Evolutionary conservation across 306 rosid species (phyloP).

Genomic region (Dicorynia guianensis): DNA sequence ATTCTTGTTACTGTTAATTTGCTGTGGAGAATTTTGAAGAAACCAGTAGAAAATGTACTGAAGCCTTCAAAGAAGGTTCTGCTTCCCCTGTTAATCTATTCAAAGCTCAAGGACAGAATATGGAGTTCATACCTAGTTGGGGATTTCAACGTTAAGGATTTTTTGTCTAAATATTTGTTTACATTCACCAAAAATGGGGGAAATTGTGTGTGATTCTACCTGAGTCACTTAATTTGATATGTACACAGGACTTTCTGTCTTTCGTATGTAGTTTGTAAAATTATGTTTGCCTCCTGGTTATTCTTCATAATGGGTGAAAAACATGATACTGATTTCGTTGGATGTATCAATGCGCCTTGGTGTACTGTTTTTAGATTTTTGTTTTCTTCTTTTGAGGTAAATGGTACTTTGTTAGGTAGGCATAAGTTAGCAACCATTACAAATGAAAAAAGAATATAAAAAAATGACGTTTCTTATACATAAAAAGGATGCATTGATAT

Average conservation of each 20-base stretch:
- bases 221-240: slow-evolving; percentile 39
- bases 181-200: slow-evolving; percentile 29
- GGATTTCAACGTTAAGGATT: slow-evolving; percentile 46
- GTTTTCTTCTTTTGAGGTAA: too few relatives aligned
- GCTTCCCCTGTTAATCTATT: slow-evolving; percentile 35
- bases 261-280: slow-evolving; percentile 45
- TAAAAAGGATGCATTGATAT: too few relatives aligned
- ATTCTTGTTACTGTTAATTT: slow-evolving; percentile 84
- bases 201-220: slow-evolving; percentile 24
- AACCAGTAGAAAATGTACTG: slow-evolving; percentile 35
- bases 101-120: slow-evolving; percentile 11
- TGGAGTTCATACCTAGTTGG: slow-evolving; percentile 39
- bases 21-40: slow-evolving; percentile 35
- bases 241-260: slow-evolving; percentile 41
- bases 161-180: slow-evolving; percentile 15
- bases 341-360: neutral
- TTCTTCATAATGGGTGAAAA: slow-evolving; percentile 38
- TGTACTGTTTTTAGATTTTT: too few relatives aligned
- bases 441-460: too few relatives aligned
- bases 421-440: too few relatives aligned
- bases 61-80: slow-evolving; percentile 52
- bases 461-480: too few relatives aligned
- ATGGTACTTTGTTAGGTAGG: too few relatives aligned
- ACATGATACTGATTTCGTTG: slow-evolving; percentile 22
- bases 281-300: slow-evolving; percentile 26